A percentile compares a stretch with the other conserved stretches of the same genome.
Evolutionary conservation across 441 rosid species (phyloP).

Genomic region (Erodium trifolium): DNA sequence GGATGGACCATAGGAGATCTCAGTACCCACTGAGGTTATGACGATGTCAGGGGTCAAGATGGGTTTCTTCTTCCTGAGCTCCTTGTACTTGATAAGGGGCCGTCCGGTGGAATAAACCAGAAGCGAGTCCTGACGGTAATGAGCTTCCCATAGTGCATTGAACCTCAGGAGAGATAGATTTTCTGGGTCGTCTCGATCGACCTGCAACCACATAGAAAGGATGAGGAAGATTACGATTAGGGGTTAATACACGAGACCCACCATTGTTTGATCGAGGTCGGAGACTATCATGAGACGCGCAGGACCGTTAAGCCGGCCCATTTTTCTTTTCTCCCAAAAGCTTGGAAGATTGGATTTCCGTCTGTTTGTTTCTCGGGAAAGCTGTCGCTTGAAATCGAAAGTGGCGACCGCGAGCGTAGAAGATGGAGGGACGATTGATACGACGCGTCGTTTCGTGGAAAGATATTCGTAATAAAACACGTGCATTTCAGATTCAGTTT

Average conservation of each 20-base stretch:
- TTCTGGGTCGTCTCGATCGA: constrained; percentile 87
- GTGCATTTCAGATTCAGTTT: too few species aligned
- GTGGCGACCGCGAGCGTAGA: too few species aligned
- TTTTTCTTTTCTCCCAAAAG: not conserved
- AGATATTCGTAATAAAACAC: too few species aligned
- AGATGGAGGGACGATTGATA: too few species aligned
- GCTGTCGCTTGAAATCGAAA: too few species aligned
- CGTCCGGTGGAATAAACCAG: constrained; percentile 94
- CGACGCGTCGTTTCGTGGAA: too few species aligned
- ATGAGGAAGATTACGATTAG: not conserved
- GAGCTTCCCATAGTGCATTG: constrained; percentile 77
- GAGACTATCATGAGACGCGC: constrained; percentile 83
- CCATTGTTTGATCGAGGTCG: constrained; percentile 92
- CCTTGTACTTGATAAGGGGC: constrained; percentile 67
- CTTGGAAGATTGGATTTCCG: too few species aligned
- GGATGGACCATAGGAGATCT: constrained; percentile 65
- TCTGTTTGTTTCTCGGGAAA: too few species aligned
- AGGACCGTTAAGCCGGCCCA: constrained; percentile 25
- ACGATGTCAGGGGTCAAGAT: constrained; percentile 80
- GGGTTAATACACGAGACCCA: constrained; percentile 16
- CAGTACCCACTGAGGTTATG: constrained; percentile 89
- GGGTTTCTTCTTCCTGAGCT: constrained; percentile 76
- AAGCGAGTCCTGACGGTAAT: constrained; percentile 69
- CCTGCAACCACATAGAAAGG: constrained; percentile 35
- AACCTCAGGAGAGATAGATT: constrained; percentile 75